These are phyloP conservation scores for Astrothelium subdiscretum DNA, from an alignment of 495 filamentous ascomycete genomes.

Conservation along the genomic window DNA sequence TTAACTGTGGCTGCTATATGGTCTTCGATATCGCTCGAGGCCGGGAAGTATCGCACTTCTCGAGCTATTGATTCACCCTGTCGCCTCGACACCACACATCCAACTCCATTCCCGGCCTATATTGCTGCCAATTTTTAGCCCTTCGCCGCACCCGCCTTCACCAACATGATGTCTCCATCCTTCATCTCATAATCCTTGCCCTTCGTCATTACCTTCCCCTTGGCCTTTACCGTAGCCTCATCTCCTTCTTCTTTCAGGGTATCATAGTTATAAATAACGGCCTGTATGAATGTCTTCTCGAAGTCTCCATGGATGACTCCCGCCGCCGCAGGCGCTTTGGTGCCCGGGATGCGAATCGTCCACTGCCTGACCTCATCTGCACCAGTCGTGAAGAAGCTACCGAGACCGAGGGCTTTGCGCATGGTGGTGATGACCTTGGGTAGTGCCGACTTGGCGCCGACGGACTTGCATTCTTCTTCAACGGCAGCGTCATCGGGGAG, in stretches of 20 bases:
- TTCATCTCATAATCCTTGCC: constrained; percentile 93
- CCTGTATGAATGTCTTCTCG: constrained; percentile 99
- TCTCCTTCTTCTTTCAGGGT: constrained; percentile 75
- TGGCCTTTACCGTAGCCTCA: constrained; percentile 77
- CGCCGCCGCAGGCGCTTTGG: constrained; percentile 92
- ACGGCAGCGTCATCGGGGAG: constrained; percentile 67
- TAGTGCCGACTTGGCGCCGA: constrained; percentile 76
- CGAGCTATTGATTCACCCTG: no score
- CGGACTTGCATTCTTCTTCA: constrained; percentile 78
- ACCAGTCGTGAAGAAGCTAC: constrained; percentile 95
- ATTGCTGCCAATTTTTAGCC: constrained; percentile 28
- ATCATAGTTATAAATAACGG: constrained; percentile 76
- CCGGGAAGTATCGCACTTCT: no score
- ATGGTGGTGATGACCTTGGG: constrained; percentile 93
- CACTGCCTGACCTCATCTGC: constrained; percentile 96
- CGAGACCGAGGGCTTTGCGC: constrained; percentile 79
- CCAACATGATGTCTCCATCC: constrained; percentile 66
- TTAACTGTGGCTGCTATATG: no score
- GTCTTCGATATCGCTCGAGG: no score
- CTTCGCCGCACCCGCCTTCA: constrained; percentile 95
- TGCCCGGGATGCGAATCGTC: constrained; percentile 83
- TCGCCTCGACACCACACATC: neutral
- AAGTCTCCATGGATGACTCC: constrained; percentile 99
- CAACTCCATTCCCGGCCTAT: neutral
- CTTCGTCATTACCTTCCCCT: constrained; percentile 96